A percentile compares a stretch with the other conserved stretches of the same genome.
Evolutionary conservation across 768 basidiomycete genomes (phyloP).

Genomic region (Boletus tylopilopsis): DNA sequence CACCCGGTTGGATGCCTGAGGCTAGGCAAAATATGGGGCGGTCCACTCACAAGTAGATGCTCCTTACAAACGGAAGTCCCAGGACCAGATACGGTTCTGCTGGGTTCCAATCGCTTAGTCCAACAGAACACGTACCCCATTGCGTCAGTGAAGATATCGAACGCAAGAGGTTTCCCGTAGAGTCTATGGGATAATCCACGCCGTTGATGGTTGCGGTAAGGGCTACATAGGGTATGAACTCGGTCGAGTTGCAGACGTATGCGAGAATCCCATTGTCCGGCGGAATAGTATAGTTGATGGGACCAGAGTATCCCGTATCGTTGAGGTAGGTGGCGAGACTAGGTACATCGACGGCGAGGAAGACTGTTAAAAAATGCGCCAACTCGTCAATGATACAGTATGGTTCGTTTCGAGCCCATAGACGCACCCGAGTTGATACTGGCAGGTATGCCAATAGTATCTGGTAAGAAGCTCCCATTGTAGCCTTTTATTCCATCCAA

Average conservation of each 20-base stretch:
- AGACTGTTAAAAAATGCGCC: constrained; percentile 3
- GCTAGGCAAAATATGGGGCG: no score
- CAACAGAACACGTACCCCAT: constrained; percentile 14
- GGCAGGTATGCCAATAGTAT: constrained; percentile 4
- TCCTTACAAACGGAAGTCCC: constrained; percentile 17
- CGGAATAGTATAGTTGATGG: constrained; percentile 13
- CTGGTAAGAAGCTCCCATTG: constrained; percentile 13
- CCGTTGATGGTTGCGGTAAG: constrained; percentile 24
- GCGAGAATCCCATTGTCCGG: constrained; percentile 1
- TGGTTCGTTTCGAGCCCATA: background rate
- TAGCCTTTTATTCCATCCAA: constrained; percentile 17
- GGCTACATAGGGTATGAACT: constrained; percentile 13
- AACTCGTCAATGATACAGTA: background rate
- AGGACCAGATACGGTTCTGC: constrained; percentile 1
- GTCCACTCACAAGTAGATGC: constrained; percentile 15
- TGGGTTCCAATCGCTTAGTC: background rate
- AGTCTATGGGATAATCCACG: constrained; percentile 25
- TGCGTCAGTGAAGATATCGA: background rate
- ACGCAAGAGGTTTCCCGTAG: constrained; percentile 16
- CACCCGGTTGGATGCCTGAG: no score
- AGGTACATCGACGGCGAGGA: constrained; percentile 4
- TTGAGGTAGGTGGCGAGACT: constrained; percentile 4
- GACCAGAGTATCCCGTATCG: constrained; percentile 11
- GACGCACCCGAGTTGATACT: constrained; percentile 10
- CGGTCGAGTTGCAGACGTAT: constrained; percentile 20